Evolutionary conservation across 805 yeast species (phyloP), one percentile per base, ranked within the genome.

Genomic region (Yarrowia hollandica): DNA sequence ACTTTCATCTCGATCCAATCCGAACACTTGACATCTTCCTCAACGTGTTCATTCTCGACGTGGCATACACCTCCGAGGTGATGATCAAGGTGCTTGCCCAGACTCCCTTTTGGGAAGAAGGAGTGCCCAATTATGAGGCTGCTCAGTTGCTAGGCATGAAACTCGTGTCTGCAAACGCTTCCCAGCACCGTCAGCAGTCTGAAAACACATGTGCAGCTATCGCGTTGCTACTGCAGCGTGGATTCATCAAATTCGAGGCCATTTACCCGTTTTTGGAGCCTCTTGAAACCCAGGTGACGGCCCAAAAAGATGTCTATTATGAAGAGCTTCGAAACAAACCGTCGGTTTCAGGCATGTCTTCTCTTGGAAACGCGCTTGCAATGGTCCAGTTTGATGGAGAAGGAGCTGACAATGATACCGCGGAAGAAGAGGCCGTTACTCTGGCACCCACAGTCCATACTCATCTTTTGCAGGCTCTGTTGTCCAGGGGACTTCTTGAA

Each of bases 91-190:
- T 88, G 21, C 71, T 88, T 54, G 76, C 75, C 60, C 67, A 67
- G 3, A 79, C 92, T 0, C 76, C 75, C 26, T 88, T 88, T 84
- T 86, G 94, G 94, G 26, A 63, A 66, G 89, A 88, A 4, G 90
- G 90, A 2, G 55, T 30, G 9, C 54, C 39, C 39, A 82, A 77
- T 65, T 71, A 74, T 4, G 68, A 76, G 2, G 86, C 83, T 0
- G 79, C 86, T 5, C 77, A 80, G 60, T 65, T 85, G 10, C 64
- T 88, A 5, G 83, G 82, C 3, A 67, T 79, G 62, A 77, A 78
- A 63, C 60, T 80, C 19, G 55, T 22, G 4, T 71, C 71, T 35
- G 30, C 59, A 16, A 68, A 66, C 38, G 67, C 72, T 1, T 61
- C 61, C 12, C 11, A 54, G 61, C 54, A 60, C 15, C 3, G 38